A percentile compares a stretch with the other conserved stretches of the same genome.
Evolutionary conservation across 148 eudicot species (phyloP).

Genomic region (Oxyria digyna): DNA sequence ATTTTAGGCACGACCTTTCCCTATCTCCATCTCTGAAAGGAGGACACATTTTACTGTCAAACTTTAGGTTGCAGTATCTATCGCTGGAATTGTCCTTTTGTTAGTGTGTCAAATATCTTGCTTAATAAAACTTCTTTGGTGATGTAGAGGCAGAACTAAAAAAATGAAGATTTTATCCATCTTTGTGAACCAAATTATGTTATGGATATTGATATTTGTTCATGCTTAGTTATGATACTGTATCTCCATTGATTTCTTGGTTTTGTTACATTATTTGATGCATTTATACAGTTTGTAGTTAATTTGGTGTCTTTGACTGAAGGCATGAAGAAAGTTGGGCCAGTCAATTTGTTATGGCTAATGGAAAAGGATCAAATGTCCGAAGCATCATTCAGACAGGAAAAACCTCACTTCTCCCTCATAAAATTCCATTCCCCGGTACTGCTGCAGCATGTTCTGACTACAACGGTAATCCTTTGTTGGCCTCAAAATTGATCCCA

Average conservation of each 20-base stretch:
- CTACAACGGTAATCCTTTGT: conserved; percentile 33
- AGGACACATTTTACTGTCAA: background rate
- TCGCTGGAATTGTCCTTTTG: background rate
- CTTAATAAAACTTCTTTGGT: background rate
- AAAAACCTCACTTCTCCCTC: conserved; percentile 72
- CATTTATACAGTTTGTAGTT: background rate
- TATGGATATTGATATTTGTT: background rate
- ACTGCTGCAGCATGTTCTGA: conserved; percentile 55
- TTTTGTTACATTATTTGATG: background rate
- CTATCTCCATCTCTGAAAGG: no score
- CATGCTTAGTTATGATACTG: no score
- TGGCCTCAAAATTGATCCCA: conserved; percentile 35
- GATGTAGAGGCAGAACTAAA: background rate
- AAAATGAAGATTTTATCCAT: background rate
- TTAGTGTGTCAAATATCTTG: background rate
- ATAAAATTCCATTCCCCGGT: conserved; percentile 82
- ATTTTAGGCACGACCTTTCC: background rate
- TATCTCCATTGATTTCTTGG: background rate
- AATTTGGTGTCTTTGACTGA: background rate
- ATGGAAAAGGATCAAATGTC: conserved; percentile 52
- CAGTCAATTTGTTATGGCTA: conserved; percentile 33
- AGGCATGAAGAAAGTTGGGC: background rate
- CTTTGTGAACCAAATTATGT: no score
- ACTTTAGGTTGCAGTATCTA: background rate
- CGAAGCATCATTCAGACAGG: conserved; percentile 51